Evolutionary conservation across 352 stramenopile species (phyloP), one percentile per base, ranked within the genome.

Genomic region (Globisporangium rhizosaccharum): DNA sequence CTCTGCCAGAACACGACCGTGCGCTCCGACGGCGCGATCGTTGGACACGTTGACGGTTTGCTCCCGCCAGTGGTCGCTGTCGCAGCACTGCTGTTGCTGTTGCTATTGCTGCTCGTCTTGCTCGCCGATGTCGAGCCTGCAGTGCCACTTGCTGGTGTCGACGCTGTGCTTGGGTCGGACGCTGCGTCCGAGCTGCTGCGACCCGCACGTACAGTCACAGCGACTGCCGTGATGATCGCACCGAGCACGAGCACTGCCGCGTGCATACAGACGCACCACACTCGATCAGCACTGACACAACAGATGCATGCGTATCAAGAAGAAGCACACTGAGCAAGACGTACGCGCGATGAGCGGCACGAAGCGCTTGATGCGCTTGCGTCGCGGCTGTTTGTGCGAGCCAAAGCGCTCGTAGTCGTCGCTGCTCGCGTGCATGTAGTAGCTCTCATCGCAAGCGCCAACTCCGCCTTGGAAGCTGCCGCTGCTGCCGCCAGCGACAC

Each of bases 1-100:
- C 70, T 87, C 65, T 92, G 83, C 83, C 83, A 92, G 68, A 92
- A 92, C 23, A 73, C 79, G 12, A 92, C 75, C 0, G 77, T 82
- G 11, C 83, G 81, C n/a, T 86, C 61, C 25, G 82, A 63, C 9
- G 80, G 63, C 6, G 62, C 54, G 1, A 85, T 70, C 48, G 53
- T 51, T 10, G 70, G 49, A 44, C 67, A 76, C 23, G 59, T 60
- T 11, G 64, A 67, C 9, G 57, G 61, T 2, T 26, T 51, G n/a
- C 25, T 54, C 5, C 30, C 26, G 51, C 33, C 26, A 14, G 62
- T 53, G 25, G 33, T 10, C n/a, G 23, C 52, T 20, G 56, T 53
- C 5, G 36, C 25, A 12, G 20, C 25, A 15, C 10, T 42, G 58
- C 30, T 64, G 49, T 17, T 47, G 14, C 18, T 72, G 50, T 47